Evolutionary conservation across 1,284 basidiomycete species (phyloP).

Genomic region (Pholiota adiposa): DNA sequence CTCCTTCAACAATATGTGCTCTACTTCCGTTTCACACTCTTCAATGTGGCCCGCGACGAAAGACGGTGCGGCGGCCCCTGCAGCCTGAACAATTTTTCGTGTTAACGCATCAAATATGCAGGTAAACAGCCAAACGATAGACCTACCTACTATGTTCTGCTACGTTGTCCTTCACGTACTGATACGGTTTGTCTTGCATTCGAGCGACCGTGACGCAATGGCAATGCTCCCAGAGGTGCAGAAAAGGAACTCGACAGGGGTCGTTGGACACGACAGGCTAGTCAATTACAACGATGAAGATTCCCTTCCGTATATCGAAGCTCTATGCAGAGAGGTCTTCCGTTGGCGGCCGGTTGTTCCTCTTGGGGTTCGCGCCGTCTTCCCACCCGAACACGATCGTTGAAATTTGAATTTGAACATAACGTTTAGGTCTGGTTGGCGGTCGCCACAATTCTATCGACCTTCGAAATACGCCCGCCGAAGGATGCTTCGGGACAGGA

Average conservation of each 20-base stretch:
- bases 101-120: too few species aligned
- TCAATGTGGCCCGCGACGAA: neutral
- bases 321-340: conserved; percentile 40
- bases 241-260: conserved; percentile 55
- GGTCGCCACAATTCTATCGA: neutral
- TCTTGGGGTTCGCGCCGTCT: conserved; percentile 38
- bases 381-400: conserved; percentile 32
- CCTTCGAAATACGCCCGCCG: neutral
- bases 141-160: too few species aligned
- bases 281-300: conserved; percentile 55
- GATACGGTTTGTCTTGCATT: too few species aligned
- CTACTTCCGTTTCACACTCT: too few species aligned
- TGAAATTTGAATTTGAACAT: conserved; percentile 39
- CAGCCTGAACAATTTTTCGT: too few species aligned
- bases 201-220: too few species aligned
- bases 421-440: neutral
- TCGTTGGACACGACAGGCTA: conserved; percentile 51
- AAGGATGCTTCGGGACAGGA: neutral
- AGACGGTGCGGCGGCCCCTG: too few species aligned
- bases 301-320: conserved; percentile 47
- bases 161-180: too few species aligned
- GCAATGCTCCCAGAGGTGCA: conserved; percentile 53
- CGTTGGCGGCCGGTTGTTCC: conserved; percentile 58
- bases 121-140: too few species aligned
- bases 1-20: too few species aligned